These are phyloP conservation scores for Bidens hawaiensis DNA, from an alignment of 140 eudicot species.

Conservation along the genomic window DNA sequence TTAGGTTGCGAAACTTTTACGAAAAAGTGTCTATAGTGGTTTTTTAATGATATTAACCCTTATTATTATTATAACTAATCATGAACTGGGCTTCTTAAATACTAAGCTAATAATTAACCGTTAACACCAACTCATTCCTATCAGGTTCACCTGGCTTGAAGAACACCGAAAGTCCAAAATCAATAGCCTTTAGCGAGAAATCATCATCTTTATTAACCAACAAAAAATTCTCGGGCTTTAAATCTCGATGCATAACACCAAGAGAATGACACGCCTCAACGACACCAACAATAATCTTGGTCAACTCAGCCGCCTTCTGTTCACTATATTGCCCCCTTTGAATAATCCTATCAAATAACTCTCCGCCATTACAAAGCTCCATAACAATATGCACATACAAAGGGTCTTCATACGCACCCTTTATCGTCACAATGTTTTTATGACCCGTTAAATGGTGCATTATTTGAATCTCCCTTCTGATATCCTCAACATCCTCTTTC, in stretches of 20 bases:
- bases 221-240: slow-evolving; percentile 92
- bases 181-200: slow-evolving; percentile 96
- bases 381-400: no score
- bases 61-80: neutral
- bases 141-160: slow-evolving; percentile 76
- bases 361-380: no score
- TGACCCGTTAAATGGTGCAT: no score
- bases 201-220: slow-evolving; percentile 91
- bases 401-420: no score
- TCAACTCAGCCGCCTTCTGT: neutral
- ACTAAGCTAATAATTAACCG: neutral
- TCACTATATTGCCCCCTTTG: no score
- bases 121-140: neutral
- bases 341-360: no score
- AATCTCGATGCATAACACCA: slow-evolving; percentile 97
- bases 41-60: no score
- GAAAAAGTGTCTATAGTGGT: no score
- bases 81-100: neutral
- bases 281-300: slow-evolving; percentile 88
- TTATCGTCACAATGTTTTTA: no score
- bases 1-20: no score
- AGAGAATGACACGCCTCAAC: slow-evolving; percentile 95
- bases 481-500: no score
- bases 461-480: no score
- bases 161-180: slow-evolving; percentile 92